Evolutionary conservation across 768 basidiomycete genomes (phyloP).

Genomic region (Psilocybe subaeruginosa): DNA sequence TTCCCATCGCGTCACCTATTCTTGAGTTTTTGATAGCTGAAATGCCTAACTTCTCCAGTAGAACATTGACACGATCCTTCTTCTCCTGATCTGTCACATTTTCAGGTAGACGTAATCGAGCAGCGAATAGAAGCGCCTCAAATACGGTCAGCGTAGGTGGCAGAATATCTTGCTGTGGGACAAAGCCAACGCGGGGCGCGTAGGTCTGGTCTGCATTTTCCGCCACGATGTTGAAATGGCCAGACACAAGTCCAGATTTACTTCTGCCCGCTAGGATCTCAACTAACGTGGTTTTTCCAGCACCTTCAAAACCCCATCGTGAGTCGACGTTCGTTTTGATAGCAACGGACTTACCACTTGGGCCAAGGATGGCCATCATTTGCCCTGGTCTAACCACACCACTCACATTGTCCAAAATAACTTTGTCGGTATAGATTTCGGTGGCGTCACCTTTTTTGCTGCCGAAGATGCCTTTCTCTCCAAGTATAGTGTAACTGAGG

Average conservation of each 20-base stretch:
- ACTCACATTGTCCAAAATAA: slow-evolving; percentile 69
- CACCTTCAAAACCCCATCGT: slow-evolving; percentile 42
- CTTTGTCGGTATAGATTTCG: slow-evolving; percentile 49
- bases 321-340: not conserved
- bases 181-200: slow-evolving; percentile 74
- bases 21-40: slow-evolving; percentile 66
- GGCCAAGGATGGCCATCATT: slow-evolving; percentile 91
- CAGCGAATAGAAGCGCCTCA: slow-evolving; percentile 85
- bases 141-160: slow-evolving; percentile 79
- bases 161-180: slow-evolving; percentile 85
- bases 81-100: slow-evolving; percentile 65
- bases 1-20: slow-evolving; percentile 68
- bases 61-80: slow-evolving; percentile 61
- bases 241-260: slow-evolving; percentile 73
- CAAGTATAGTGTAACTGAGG: slow-evolving; percentile 66
- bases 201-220: slow-evolving; percentile 25
- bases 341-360: slow-evolving; percentile 60
- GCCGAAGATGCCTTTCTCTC: slow-evolving; percentile 15
- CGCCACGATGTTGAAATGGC: slow-evolving; percentile 61
- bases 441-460: slow-evolving; percentile 16
- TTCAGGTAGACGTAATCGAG: slow-evolving; percentile 83
- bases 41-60: slow-evolving; percentile 83
- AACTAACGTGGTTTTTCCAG: slow-evolving; percentile 90
- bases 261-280: slow-evolving; percentile 86
- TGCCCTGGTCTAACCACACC: slow-evolving; percentile 79